Evolutionary conservation across 306 rosid species (phyloP).

Genomic region (Fagus crenata): DNA sequence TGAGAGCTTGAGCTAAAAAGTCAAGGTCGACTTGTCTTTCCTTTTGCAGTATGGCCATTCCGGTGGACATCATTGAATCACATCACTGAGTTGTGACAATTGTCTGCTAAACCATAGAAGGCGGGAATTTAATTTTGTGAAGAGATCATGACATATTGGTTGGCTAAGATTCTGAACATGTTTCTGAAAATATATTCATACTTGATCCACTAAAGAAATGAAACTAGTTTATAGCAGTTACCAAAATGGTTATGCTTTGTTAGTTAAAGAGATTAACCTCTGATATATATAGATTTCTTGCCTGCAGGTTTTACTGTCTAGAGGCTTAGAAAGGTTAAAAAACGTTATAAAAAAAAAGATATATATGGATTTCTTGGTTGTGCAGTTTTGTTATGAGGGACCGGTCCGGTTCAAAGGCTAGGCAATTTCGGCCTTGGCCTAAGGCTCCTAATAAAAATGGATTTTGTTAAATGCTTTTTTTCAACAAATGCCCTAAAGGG

Average conservation of each 20-base stretch:
- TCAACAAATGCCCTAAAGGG: too few species aligned
- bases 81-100: neutral
- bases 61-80: conserved; percentile 22
- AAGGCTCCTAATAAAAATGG: too few species aligned
- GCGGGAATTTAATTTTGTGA: conserved; percentile 2
- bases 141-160: conserved; percentile 12
- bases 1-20: conserved; percentile 43
- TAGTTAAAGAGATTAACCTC: neutral
- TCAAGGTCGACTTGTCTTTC: conserved; percentile 14
- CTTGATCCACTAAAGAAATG: conserved; percentile 5
- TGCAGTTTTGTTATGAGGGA: too few species aligned
- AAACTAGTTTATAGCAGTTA: neutral
- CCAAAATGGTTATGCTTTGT: neutral
- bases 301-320: too few species aligned
- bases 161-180: conserved; percentile 5
- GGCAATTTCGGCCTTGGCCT: too few species aligned
- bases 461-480: too few species aligned
- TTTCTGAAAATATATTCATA: conserved; percentile 14
- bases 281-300: too few species aligned
- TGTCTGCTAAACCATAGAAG: conserved; percentile 2
- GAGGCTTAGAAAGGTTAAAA: too few species aligned
- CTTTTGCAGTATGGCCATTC: neutral
- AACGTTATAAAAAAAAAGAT: too few species aligned
- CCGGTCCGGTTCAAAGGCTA: too few species aligned
- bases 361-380: too few species aligned